Evolutionary conservation across 2,329 filamentous ascomycete genomes (phyloP).

Genomic region (Fusarium metavorans): DNA sequence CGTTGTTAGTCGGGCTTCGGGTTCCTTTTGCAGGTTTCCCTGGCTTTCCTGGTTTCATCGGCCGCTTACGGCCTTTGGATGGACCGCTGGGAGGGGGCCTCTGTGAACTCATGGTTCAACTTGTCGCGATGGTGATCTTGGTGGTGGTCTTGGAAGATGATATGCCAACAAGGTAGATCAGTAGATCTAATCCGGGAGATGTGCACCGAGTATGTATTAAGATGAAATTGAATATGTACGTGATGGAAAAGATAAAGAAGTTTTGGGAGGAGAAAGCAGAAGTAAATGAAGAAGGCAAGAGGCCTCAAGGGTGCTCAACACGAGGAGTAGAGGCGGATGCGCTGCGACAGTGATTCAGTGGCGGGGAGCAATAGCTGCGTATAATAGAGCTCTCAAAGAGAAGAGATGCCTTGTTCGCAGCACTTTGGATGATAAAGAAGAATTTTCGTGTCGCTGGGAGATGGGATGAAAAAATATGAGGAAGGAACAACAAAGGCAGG

Average conservation of each 20-base stretch:
- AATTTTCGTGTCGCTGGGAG: neutral
- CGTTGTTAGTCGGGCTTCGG: neutral
- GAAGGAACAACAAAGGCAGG: neutral
- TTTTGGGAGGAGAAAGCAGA: neutral
- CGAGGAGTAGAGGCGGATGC: neutral
- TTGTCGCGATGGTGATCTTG: neutral
- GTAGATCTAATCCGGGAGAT: neutral
- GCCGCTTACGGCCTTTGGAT: neutral
- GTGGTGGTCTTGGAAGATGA: neutral
- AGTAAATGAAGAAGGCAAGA: neutral
- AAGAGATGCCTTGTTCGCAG: neutral
- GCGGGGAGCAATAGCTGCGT: neutral
- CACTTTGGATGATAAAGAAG: neutral
- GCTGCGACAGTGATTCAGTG: conserved; percentile 24
- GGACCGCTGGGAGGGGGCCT: neutral
- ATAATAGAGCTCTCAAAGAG: neutral
- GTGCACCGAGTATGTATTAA: neutral
- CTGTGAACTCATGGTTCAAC: conserved; percentile 13
- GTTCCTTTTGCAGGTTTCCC: neutral
- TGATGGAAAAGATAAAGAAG: neutral
- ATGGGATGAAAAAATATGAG: neutral
- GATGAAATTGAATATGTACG: neutral
- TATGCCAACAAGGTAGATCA: neutral
- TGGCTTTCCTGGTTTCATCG: neutral
- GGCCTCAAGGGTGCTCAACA: neutral